phyloP scores from a whole-genome alignment of 148 eudicot species.

The Beta vulgaris region DNA sequence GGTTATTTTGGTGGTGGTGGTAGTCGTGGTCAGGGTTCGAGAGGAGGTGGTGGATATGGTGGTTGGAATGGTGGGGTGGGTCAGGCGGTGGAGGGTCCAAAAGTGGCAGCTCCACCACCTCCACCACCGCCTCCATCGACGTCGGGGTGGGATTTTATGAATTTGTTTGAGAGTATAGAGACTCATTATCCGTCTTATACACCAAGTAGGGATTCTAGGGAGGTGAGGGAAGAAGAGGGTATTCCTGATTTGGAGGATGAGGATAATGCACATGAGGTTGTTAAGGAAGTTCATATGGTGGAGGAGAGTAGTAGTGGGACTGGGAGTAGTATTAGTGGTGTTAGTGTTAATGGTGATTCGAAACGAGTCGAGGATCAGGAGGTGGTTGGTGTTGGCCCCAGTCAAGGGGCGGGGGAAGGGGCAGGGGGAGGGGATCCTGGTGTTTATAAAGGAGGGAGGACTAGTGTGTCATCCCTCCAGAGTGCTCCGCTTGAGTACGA shows the following conservation, averaged over 20 bases:
- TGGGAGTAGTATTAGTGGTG: slow-evolving; percentile 20
- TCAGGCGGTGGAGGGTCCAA: not conserved
- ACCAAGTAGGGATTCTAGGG: slow-evolving; percentile 70
- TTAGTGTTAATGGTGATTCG: slow-evolving; percentile 16
- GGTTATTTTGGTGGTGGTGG: slow-evolving; percentile 21
- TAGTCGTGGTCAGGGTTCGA: too few species aligned
- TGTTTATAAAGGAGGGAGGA: slow-evolving; percentile 29
- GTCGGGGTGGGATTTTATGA: slow-evolving; percentile 81
- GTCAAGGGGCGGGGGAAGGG: slow-evolving; percentile 25
- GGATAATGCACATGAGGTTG: slow-evolving; percentile 69
- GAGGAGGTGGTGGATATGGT: slow-evolving; percentile 29
- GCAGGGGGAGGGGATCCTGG: slow-evolving; percentile 28
- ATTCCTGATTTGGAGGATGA: slow-evolving; percentile 96
- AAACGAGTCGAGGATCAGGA: slow-evolving; percentile 39
- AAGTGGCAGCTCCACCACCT: slow-evolving; percentile 43
- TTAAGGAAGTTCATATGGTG: slow-evolving; percentile 68
- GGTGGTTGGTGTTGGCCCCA: too few species aligned
- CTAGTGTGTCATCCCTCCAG: slow-evolving; percentile 39
- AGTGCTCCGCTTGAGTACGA: slow-evolving; percentile 62
- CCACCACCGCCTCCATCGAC: slow-evolving; percentile 72
- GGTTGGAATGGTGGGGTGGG: slow-evolving; percentile 21
- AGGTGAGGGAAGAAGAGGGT: slow-evolving; percentile 91
- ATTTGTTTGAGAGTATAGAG: slow-evolving; percentile 72
- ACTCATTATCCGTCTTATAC: slow-evolving; percentile 56
- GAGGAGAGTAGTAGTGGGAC: slow-evolving; percentile 28